phyloP scores from a whole-genome alignment of 1,284 basidiomycete genomes.

The Cystobasidiaceae sp. region DNA sequence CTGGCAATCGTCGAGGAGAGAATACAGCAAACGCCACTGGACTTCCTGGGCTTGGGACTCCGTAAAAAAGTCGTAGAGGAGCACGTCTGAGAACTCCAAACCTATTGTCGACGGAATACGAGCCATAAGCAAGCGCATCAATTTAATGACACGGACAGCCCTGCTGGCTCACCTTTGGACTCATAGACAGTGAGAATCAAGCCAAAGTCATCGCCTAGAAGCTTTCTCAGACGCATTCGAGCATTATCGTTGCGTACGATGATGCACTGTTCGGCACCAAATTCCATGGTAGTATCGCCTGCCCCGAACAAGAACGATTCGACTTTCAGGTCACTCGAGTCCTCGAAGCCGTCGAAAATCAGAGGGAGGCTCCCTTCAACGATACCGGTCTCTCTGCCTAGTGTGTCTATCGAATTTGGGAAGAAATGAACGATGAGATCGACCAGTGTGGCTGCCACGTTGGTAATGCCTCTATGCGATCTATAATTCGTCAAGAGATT shows the following conservation, averaged over 20 bases:
- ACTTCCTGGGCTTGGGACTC: constrained; percentile 55
- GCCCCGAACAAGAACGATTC: constrained; percentile 26
- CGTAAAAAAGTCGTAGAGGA: constrained; percentile 65
- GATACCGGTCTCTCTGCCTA: constrained; percentile 58
- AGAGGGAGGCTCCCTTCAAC: constrained; percentile 59
- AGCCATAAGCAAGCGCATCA: not conserved
- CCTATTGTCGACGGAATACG: too few relatives aligned
- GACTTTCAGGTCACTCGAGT: not conserved
- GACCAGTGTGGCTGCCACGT: constrained; percentile 61
- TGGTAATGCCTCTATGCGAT: constrained; percentile 65
- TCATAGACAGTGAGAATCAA: constrained; percentile 66
- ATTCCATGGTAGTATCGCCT: constrained; percentile 10
- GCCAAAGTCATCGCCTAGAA: constrained; percentile 59
- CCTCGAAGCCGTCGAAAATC: not conserved
- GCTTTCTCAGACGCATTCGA: constrained; percentile 52
- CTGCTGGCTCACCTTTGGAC: constrained; percentile 67
- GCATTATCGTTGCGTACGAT: constrained; percentile 61
- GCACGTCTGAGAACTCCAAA: constrained; percentile 51
- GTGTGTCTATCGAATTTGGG: constrained; percentile 60
- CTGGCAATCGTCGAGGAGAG: constrained; percentile 45
- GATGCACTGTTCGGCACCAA: constrained; percentile 59
- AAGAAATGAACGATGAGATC: constrained; percentile 60
- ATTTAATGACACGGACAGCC: constrained; percentile 54
- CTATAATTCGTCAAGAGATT: constrained; percentile 63
- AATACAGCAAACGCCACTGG: constrained; percentile 61